A percentile compares a stretch with the other conserved stretches of the same genome.
phyloP scores from a whole-genome alignment of 805 yeast genomes.

The Priceomyces melissophilus region DNA sequence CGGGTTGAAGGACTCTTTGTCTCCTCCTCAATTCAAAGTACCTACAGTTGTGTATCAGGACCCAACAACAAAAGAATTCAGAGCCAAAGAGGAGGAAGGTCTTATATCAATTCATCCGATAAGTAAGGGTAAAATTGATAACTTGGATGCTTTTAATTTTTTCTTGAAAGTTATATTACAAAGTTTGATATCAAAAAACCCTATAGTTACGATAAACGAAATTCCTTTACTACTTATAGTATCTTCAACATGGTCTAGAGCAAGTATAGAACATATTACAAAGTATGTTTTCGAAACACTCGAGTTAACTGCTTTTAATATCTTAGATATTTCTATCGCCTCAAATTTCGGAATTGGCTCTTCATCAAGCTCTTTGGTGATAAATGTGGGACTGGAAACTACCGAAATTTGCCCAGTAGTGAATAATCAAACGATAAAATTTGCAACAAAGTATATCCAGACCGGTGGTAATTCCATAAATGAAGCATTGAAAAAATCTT shows the following conservation, averaged over 20 bases:
- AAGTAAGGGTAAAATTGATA: constrained; percentile 56
- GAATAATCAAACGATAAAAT: constrained; percentile 61
- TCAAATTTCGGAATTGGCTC: constrained; percentile 71
- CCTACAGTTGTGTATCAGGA: constrained; percentile 73
- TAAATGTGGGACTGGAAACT: constrained; percentile 75
- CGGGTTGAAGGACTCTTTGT: constrained; percentile 71
- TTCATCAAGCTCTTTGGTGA: constrained; percentile 62
- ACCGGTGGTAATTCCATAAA: constrained; percentile 72
- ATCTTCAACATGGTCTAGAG: constrained; percentile 60
- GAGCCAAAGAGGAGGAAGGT: constrained; percentile 32
- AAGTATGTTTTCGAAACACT: constrained; percentile 72
- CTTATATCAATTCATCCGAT: constrained; percentile 59
- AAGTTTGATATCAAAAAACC: constrained; percentile 35
- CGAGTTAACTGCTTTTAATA: constrained; percentile 67
- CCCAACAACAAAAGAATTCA: constrained; percentile 32
- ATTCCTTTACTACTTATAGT: constrained; percentile 70
- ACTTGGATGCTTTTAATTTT: constrained; percentile 69
- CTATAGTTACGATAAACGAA: constrained; percentile 52
- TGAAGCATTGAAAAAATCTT: constrained; percentile 42
- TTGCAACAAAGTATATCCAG: constrained; percentile 47
- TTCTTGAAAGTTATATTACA: constrained; percentile 46
- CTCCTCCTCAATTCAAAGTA: constrained; percentile 70
- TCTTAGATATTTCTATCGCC: constrained; percentile 66
- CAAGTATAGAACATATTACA: constrained; percentile 64
- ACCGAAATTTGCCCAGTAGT: constrained; percentile 79